phyloP scores from a whole-genome alignment of 176 grass and related monocot genomes.

The Sorghum bicolor region Sorghum_bicolor_NCBIv3 NC_012872.2:68830001-68830500 shows the following conservation, averaged over 20 bases:
- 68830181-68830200: background rate
- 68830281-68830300: background rate
- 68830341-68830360: background rate
- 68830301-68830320: background rate
- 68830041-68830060: background rate
- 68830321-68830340: background rate
- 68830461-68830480: background rate
- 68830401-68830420: background rate
- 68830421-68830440: background rate
- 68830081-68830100: background rate
- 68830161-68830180: background rate
- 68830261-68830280: background rate
- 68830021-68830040: background rate
- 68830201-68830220: background rate
- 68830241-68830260: background rate
- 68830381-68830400: background rate
- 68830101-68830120: background rate
- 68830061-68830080: background rate
- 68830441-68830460: background rate
- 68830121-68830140: background rate
- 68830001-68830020: constrained; percentile 13
- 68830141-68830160: background rate
- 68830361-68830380: background rate
- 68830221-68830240: background rate
- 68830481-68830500: too few relatives aligned